phyloP scores from a whole-genome alignment of 176 grass and related monocot species.

The Ensete ventricosum region DNA sequence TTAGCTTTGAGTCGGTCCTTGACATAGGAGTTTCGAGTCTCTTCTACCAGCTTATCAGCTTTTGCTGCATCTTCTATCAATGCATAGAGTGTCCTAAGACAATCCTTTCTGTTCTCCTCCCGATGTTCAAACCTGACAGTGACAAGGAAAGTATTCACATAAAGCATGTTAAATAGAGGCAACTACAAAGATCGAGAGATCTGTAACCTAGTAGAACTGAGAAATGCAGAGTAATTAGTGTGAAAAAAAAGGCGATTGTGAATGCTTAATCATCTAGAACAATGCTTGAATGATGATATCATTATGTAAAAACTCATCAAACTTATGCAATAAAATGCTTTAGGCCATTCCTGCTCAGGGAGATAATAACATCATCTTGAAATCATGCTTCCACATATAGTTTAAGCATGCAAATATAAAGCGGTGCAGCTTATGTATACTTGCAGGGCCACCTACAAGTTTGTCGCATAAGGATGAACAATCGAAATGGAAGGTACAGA shows the following conservation, averaged over 20 bases:
- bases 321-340: neutral
- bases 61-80: conserved; percentile 63
- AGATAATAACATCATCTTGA: neutral
- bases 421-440: neutral
- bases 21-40: conserved; percentile 53
- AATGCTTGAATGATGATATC: neutral
- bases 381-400: neutral
- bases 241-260: neutral
- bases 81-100: conserved; percentile 67
- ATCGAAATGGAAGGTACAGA: no score
- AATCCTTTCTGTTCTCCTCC: conserved; percentile 97
- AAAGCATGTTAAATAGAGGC: neutral
- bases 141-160: neutral
- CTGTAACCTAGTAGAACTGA: no score
- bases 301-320: neutral
- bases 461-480: neutral
- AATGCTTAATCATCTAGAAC: neutral
- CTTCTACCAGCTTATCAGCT: conserved; percentile 58
- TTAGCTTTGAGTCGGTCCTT: conserved; percentile 66
- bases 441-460: neutral
- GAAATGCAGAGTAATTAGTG: no score
- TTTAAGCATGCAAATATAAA: neutral
- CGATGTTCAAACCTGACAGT: conserved; percentile 57
- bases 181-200: no score
- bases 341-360: neutral